These are phyloP conservation scores for Microsporum ferrugineum DNA, from an alignment of 2,329 filamentous ascomycete species.

Conservation along the genomic window DNA sequence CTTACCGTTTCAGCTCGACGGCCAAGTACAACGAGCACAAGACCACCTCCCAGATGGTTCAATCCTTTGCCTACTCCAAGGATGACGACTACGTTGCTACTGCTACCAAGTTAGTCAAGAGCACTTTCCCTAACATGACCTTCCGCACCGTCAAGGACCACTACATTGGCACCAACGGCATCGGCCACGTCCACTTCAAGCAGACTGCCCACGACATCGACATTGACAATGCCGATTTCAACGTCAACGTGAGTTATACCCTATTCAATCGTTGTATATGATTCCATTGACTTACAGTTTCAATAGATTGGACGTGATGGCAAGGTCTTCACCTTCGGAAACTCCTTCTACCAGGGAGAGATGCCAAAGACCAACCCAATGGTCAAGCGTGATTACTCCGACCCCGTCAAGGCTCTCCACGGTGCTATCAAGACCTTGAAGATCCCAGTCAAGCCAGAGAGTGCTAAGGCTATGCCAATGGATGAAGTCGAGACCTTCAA, in stretches of 20 bases:
- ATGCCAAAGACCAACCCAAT: slow-evolving; percentile 10
- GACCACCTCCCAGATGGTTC: slow-evolving; percentile 1
- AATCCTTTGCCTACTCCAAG: slow-evolving; percentile 1
- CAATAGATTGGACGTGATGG: slow-evolving; percentile 10
- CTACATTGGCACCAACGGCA: slow-evolving; percentile 11
- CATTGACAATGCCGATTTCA: slow-evolving; percentile 13
- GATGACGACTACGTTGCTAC: slow-evolving; percentile 9
- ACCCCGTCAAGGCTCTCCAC: slow-evolving; percentile 11
- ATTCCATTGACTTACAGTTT: neutral
- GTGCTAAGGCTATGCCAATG: slow-evolving; percentile 7
- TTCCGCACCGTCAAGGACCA: slow-evolving; percentile 12
- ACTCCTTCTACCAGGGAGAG: slow-evolving; percentile 11
- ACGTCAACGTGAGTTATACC: slow-evolving; percentile 12
- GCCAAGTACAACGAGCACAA: slow-evolving; percentile 7
- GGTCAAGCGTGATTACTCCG: slow-evolving; percentile 8
- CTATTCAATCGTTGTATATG: neutral
- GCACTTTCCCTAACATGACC: slow-evolving; percentile 4
- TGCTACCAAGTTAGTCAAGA: slow-evolving; percentile 10
- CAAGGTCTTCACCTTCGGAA: slow-evolving; percentile 12
- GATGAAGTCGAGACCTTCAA: slow-evolving; percentile 9
- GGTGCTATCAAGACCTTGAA: slow-evolving; percentile 7
- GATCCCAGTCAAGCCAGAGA: slow-evolving; percentile 9
- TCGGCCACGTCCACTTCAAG: slow-evolving; percentile 12
- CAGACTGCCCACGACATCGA: slow-evolving; percentile 11
- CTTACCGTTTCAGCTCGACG: slow-evolving; percentile 7